These are phyloP conservation scores for Achaetomium macrosporum DNA, from an alignment of 2,329 filamentous ascomycete genomes.

Conservation along the genomic window DNA sequence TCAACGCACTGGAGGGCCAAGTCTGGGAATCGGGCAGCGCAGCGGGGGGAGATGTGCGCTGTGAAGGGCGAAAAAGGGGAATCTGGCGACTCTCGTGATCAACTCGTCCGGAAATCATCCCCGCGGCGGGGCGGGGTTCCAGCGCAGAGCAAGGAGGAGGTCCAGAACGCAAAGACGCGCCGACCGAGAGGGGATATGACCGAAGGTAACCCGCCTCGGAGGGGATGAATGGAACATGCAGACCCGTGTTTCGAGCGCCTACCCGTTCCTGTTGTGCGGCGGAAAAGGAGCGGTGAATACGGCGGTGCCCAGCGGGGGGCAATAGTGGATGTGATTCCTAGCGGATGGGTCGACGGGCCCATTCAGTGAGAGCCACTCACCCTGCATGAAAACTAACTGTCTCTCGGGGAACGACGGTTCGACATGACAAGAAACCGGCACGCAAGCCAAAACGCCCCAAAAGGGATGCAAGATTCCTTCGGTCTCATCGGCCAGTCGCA, in stretches of 20 bases:
- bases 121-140: slow-evolving; percentile 18
- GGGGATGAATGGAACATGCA: slow-evolving; percentile 5
- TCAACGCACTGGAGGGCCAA: neutral
- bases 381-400: slow-evolving; percentile 7
- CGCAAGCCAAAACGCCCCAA: neutral
- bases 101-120: slow-evolving; percentile 18
- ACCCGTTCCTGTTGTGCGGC: slow-evolving; percentile 11
- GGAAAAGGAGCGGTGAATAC: slow-evolving; percentile 23
- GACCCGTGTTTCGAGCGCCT: slow-evolving; percentile 7
- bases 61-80: slow-evolving; percentile 1
- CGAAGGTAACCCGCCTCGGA: slow-evolving; percentile 18
- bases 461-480: neutral
- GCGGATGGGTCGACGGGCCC: slow-evolving; percentile 1
- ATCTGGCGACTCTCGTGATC: slow-evolving; percentile 16
- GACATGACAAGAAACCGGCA: neutral
- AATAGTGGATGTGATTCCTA: neutral
- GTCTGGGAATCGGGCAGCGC: slow-evolving; percentile 4
- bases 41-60: slow-evolving; percentile 4
- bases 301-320: neutral
- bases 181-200: slow-evolving; percentile 11
- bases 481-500: neutral
- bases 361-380: neutral
- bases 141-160: neutral
- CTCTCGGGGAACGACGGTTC: neutral
- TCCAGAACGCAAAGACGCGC: slow-evolving; percentile 2